These are phyloP conservation scores for Exobasidium cylindrosporum DNA, from an alignment of 1,284 basidiomycete genomes.

Conservation along the genomic window DNA sequence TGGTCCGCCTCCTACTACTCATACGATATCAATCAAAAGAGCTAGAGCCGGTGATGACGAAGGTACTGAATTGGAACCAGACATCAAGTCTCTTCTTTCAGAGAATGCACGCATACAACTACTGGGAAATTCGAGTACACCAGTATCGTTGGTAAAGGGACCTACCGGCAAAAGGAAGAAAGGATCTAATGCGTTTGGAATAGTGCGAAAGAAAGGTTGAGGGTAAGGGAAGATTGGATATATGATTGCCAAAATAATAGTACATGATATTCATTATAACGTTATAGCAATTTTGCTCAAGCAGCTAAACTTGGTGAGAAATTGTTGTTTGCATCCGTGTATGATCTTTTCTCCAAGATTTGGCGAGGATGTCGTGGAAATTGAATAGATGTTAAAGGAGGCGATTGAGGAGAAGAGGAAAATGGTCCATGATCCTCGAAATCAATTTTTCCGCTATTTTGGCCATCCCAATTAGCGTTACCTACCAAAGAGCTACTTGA, in stretches of 20 bases:
- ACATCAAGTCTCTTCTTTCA: constrained; percentile 25
- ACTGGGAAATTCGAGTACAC: background rate
- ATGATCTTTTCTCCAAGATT: too few relatives aligned
- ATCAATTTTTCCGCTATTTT: background rate
- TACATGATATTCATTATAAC: too few relatives aligned
- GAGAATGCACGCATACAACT: constrained; percentile 26
- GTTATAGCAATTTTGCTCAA: too few relatives aligned
- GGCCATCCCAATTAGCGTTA: too few relatives aligned
- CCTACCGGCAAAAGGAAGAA: constrained; percentile 38
- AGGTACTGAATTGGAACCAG: constrained; percentile 26
- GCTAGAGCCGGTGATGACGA: constrained; percentile 30
- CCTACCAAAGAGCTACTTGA: background rate
- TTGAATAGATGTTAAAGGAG: too few relatives aligned
- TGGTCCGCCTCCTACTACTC: background rate
- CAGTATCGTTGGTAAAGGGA: constrained; percentile 10
- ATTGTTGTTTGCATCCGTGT: too few relatives aligned
- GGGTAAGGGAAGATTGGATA: background rate
- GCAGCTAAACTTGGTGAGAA: background rate
- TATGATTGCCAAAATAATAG: too few relatives aligned
- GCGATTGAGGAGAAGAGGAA: background rate
- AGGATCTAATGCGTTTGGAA: constrained; percentile 44
- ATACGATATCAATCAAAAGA: constrained; percentile 14
- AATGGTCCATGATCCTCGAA: background rate
- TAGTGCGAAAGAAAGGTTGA: constrained; percentile 51
- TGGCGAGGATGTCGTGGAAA: too few relatives aligned